These are phyloP conservation scores for Verbascum thapsus DNA, from an alignment of 257 asterid species.

Conservation along the genomic window DNA sequence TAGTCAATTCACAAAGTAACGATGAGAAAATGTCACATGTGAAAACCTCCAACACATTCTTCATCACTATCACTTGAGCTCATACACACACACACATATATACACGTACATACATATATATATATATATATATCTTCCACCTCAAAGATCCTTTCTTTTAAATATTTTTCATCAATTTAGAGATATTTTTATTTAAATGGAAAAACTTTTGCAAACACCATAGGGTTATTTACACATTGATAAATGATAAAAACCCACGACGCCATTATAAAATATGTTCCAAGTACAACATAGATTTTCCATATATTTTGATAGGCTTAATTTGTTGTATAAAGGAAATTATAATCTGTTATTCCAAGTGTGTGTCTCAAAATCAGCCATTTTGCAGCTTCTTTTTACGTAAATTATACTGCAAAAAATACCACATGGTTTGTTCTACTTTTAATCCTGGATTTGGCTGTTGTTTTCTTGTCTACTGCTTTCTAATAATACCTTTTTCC, in stretches of 20 bases:
- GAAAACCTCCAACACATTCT: slow-evolving; percentile 32
- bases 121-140: background rate
- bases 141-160: slow-evolving; percentile 1
- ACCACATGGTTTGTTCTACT: too few relatives aligned
- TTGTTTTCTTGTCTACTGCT: slow-evolving; percentile 22
- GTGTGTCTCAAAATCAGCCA: slow-evolving; percentile 31
- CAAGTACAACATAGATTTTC: too few relatives aligned
- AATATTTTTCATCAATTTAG: background rate
- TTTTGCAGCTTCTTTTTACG: slow-evolving; percentile 30
- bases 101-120: too few relatives aligned
- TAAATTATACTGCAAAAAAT: slow-evolving; percentile 17
- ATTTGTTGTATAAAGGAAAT: too few relatives aligned
- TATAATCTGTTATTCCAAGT: background rate
- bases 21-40: background rate
- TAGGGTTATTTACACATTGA: background rate
- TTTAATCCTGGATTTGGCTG: too few relatives aligned
- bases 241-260: too few relatives aligned
- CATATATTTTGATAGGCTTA: too few relatives aligned
- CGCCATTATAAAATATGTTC: too few relatives aligned
- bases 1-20: background rate
- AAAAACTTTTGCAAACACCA: too few relatives aligned
- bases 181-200: slow-evolving; percentile 21
- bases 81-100: too few relatives aligned
- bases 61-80: slow-evolving; percentile 16
- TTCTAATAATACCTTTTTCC: too few relatives aligned